These are phyloP conservation scores for Heliocybe sulcata DNA, from an alignment of 1,284 basidiomycete genomes.

Conservation along the genomic window DNA sequence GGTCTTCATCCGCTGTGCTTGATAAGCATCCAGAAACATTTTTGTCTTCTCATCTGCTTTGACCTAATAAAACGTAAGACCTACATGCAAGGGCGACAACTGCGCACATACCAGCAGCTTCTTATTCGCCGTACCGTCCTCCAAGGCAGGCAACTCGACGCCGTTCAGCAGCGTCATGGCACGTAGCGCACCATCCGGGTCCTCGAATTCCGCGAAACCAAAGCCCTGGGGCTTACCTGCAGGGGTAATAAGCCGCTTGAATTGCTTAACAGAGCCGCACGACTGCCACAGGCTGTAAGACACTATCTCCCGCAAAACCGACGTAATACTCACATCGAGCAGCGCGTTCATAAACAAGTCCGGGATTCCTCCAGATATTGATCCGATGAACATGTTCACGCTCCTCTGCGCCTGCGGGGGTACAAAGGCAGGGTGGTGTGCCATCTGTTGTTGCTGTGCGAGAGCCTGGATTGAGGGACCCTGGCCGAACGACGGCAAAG, in stretches of 20 bases:
- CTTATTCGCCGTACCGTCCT: conserved; percentile 81
- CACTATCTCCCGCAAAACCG: neutral
- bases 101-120: conserved; percentile 67
- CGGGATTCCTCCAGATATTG: conserved; percentile 88
- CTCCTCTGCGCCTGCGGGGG: conserved; percentile 53
- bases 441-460: conserved; percentile 72
- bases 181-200: conserved; percentile 81
- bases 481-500: conserved; percentile 78
- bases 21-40: conserved; percentile 79
- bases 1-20: conserved; percentile 69
- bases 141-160: conserved; percentile 81
- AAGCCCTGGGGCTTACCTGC: conserved; percentile 92
- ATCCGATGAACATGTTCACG: conserved; percentile 84
- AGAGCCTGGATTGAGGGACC: conserved; percentile 83
- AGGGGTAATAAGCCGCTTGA: conserved; percentile 86
- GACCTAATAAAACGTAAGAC: conserved; percentile 38
- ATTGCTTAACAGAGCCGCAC: conserved; percentile 81
- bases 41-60: conserved; percentile 94
- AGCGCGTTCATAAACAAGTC: conserved; percentile 75
- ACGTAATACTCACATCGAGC: conserved; percentile 54
- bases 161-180: conserved; percentile 78
- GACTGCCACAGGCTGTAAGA: conserved; percentile 40
- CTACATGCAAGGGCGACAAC: conserved; percentile 26
- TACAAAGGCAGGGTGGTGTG: conserved; percentile 51
- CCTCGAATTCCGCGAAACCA: conserved; percentile 90